These are phyloP conservation scores for Pyrenochaeta sp. DNA, from an alignment of 2,329 filamentous ascomycete species.

Conservation along the genomic window DNA sequence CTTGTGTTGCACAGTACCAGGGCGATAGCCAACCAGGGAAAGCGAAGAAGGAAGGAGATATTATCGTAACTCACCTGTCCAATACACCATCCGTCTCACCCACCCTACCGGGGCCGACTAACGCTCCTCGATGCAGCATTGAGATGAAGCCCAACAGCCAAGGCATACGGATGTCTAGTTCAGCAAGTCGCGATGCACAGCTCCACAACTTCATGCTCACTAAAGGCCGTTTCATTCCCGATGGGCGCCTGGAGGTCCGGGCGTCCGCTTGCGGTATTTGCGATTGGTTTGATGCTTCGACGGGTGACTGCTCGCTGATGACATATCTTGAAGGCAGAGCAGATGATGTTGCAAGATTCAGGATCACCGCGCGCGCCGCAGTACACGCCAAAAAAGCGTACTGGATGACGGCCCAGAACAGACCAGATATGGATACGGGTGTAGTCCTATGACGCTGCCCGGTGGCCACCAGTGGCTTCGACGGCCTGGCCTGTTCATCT, in stretches of 20 bases:
- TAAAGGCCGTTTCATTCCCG: slow-evolving; percentile 66
- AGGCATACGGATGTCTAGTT: slow-evolving; percentile 84
- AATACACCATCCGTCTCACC: slow-evolving; percentile 78
- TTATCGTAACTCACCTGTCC: slow-evolving; percentile 80
- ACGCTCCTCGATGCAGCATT: slow-evolving; percentile 76
- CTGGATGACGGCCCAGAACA: slow-evolving; percentile 68
- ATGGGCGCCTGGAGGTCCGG: slow-evolving; percentile 43
- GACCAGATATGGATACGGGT: slow-evolving; percentile 31
- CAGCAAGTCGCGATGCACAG: slow-evolving; percentile 74
- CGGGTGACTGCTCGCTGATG: slow-evolving; percentile 40
- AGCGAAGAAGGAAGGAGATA: slow-evolving; percentile 36
- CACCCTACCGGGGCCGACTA: slow-evolving; percentile 77
- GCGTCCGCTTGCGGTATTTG: slow-evolving; percentile 36
- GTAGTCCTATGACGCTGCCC: slow-evolving; percentile 22
- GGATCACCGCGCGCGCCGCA: slow-evolving; percentile 70
- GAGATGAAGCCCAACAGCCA: slow-evolving; percentile 83
- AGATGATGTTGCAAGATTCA: slow-evolving; percentile 71
- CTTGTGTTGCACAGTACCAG: slow-evolving; percentile 38
- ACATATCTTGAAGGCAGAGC: slow-evolving; percentile 67
- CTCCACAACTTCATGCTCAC: slow-evolving; percentile 80
- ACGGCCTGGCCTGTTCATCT: slow-evolving; percentile 32
- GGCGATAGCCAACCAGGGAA: slow-evolving; percentile 44
- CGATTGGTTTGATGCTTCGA: slow-evolving; percentile 43
- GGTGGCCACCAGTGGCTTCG: slow-evolving; percentile 14
- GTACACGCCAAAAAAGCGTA: slow-evolving; percentile 61